These are phyloP conservation scores for Iberis amara DNA, from an alignment of 441 rosid species.

Conservation along the genomic window DNA sequence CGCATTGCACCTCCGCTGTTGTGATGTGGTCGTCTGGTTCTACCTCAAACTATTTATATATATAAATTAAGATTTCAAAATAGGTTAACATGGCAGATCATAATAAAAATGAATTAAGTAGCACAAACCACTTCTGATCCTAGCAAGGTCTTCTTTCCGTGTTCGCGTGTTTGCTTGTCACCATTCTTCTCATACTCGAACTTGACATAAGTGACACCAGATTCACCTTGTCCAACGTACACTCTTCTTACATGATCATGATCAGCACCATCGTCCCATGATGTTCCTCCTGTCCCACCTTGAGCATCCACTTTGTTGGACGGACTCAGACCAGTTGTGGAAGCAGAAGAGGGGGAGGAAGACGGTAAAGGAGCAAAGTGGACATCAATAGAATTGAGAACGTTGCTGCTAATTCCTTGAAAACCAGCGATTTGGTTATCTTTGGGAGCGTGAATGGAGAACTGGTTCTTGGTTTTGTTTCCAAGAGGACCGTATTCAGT, in stretches of 20 bases:
- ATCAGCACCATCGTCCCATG: constrained; percentile 33
- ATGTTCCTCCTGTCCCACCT: constrained; percentile 29
- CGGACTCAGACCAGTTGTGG: constrained; percentile 7
- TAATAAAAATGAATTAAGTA: neutral
- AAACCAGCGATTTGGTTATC: constrained; percentile 32
- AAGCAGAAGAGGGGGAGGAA: neutral
- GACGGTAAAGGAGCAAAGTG: constrained; percentile 29
- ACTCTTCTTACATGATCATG: constrained; percentile 31
- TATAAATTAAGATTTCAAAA: neutral
- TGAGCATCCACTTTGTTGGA: constrained; percentile 30
- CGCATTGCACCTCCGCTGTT: constrained; percentile 28
- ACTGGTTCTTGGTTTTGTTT: constrained; percentile 28
- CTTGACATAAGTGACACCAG: constrained; percentile 30
- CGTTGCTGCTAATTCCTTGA: constrained; percentile 28
- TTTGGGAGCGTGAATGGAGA: constrained; percentile 28
- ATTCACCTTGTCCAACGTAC: constrained; percentile 29
- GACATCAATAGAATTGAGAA: constrained; percentile 29
- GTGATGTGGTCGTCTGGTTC: constrained; percentile 30
- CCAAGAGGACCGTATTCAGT: constrained; percentile 28
- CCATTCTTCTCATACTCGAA: constrained; percentile 30
- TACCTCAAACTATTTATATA: constrained; percentile 23
- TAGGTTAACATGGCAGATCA: neutral
- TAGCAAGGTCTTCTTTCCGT: constrained; percentile 24
- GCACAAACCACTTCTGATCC: constrained; percentile 28
- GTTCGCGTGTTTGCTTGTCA: constrained; percentile 17